Conservation (phyloP, 192 early-diverging fungal genomes). For the Phycomyces nitens region DNA sequence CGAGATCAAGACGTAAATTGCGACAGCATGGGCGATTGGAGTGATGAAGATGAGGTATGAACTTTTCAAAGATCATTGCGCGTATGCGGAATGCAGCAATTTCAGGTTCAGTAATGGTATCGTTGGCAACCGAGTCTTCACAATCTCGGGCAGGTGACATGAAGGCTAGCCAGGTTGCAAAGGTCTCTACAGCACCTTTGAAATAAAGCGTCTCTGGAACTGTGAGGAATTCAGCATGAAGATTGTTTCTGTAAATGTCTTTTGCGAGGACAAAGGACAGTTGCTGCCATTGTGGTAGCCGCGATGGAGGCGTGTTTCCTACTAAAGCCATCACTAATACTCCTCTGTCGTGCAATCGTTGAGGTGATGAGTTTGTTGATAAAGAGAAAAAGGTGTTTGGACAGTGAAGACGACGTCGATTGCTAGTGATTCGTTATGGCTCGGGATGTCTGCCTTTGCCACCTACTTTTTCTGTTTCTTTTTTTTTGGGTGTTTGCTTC, state of each 20-base stretch:
- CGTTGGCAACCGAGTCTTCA: constrained; percentile 17
- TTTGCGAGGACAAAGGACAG: constrained; percentile 1
- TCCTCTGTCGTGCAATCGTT: constrained; percentile 1
- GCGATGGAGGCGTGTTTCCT: not conserved
- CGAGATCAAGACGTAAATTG: constrained; percentile 32
- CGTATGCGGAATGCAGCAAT: constrained; percentile 66
- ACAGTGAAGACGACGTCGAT: too few species aligned
- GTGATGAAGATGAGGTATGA: constrained; percentile 56
- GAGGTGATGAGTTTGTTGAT: not conserved
- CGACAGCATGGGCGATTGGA: constrained; percentile 37
- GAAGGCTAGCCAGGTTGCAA: constrained; percentile 37
- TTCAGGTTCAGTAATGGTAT: constrained; percentile 17
- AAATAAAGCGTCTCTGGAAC: constrained; percentile 37
- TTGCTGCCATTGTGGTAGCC: constrained; percentile 3
- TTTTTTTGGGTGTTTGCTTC: too few species aligned
- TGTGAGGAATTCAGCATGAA: constrained; percentile 24
- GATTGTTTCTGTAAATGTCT: not conserved
- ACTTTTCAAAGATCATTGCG: constrained; percentile 74
- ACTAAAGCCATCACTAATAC: not conserved
- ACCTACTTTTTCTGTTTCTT: too few species aligned
- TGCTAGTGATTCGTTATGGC: too few species aligned
- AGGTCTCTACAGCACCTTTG: constrained; percentile 30
- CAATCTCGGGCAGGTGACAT: constrained; percentile 26
- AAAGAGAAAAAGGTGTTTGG: not conserved
- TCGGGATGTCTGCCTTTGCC: too few species aligned